These are phyloP conservation scores for Hyphodiscus hymeniophilus DNA, from an alignment of 495 filamentous ascomycete genomes.

Conservation along the genomic window DNA sequence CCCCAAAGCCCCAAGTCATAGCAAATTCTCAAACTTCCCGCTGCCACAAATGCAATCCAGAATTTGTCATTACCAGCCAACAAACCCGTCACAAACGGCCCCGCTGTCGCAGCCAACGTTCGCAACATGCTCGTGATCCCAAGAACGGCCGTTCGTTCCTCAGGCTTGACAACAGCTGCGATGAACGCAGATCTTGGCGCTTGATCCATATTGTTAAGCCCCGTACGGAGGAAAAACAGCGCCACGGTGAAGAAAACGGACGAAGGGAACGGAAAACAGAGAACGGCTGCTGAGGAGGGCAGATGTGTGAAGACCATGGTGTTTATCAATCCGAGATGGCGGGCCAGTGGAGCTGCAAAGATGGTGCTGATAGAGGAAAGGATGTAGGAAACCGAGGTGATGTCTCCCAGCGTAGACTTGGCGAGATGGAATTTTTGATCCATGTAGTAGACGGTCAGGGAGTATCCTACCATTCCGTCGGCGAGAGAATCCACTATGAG, in stretches of 20 bases:
- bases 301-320: constrained; percentile 87
- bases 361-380: constrained; percentile 59
- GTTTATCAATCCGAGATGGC: constrained; percentile 69
- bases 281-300: constrained; percentile 64
- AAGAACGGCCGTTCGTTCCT: constrained; percentile 74
- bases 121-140: constrained; percentile 61
- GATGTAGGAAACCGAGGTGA: constrained; percentile 58
- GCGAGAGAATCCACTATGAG: constrained; percentile 73
- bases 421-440: constrained; percentile 63
- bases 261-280: constrained; percentile 57
- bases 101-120: constrained; percentile 52
- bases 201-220: constrained; percentile 71
- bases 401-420: constrained; percentile 60
- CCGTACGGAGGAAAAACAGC: constrained; percentile 59
- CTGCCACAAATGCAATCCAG: constrained; percentile 63
- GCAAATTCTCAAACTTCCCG: constrained; percentile 56
- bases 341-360: constrained; percentile 64
- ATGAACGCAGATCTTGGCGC: constrained; percentile 75
- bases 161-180: constrained; percentile 58
- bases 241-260: constrained; percentile 45
- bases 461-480: constrained; percentile 46
- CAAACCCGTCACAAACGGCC: constrained; percentile 60
- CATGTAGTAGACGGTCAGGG: constrained; percentile 72
- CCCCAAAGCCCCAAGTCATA: constrained; percentile 69
- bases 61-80: constrained; percentile 54